A percentile compares a stretch with the other conserved stretches of the same genome.
These are phyloP conservation scores for Sungouiozyma ichnusensis DNA, from an alignment of 805 yeast species.

Conservation along the genomic window DNA sequence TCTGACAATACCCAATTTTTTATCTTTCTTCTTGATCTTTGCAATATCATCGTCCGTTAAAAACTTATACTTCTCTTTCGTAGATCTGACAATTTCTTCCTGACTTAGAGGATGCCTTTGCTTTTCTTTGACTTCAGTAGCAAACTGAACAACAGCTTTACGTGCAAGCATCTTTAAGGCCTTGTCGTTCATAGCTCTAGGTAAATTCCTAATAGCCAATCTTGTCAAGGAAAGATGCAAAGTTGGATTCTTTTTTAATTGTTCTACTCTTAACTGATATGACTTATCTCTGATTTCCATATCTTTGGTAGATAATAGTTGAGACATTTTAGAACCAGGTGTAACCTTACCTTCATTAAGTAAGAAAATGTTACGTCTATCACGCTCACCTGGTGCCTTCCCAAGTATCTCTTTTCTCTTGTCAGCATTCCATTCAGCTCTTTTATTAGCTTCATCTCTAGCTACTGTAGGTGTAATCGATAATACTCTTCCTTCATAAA, in stretches of 20 bases:
- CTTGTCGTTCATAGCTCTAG: constrained; percentile 83
- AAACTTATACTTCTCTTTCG: constrained; percentile 45
- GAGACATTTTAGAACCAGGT: constrained; percentile 68
- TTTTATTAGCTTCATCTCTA: constrained; percentile 64
- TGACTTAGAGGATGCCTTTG: constrained; percentile 76
- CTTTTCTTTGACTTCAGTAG: constrained; percentile 69
- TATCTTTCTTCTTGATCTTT: constrained; percentile 41
- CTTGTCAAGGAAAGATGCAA: constrained; percentile 90
- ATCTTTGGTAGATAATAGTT: constrained; percentile 56
- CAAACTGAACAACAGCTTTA: constrained; percentile 89
- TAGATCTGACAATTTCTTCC: constrained; percentile 79
- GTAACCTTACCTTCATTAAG: constrained; percentile 91
- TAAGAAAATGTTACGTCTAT: constrained; percentile 73
- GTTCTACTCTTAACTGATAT: constrained; percentile 74
- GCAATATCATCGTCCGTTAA: constrained; percentile 31
- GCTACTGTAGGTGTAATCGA: constrained; percentile 80
- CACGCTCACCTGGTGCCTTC: constrained; percentile 67
- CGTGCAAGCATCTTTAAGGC: constrained; percentile 86
- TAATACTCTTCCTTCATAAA: constrained; percentile 83
- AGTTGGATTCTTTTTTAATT: constrained; percentile 81
- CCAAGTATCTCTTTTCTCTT: constrained; percentile 72
- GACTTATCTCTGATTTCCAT: constrained; percentile 83
- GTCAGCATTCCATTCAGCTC: constrained; percentile 62
- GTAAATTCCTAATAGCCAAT: constrained; percentile 87
- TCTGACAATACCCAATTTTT: constrained; percentile 80